Evolutionary conservation across 2,329 filamentous ascomycete genomes (phyloP), one percentile per base, ranked within the genome.

Genomic region (Amauroascus verrucosus): DNA sequence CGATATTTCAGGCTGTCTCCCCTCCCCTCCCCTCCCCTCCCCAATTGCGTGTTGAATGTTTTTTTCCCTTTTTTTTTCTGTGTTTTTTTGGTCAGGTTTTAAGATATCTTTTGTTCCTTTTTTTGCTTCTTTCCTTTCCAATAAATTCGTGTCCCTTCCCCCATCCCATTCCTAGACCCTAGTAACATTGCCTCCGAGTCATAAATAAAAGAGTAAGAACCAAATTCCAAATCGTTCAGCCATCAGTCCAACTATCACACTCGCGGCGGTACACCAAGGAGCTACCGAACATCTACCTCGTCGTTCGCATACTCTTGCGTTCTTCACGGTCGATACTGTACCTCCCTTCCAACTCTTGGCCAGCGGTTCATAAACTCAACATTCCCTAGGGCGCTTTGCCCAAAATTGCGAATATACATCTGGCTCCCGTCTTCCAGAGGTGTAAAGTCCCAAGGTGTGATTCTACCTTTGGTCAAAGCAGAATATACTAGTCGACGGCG

Each of bases 401-500:
- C 67, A 51, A 69, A 67, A 62, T 72, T 72, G 48, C 90, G 86
- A 62, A 96, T 94, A 69, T 91, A 94, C 70, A 86, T 86, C 60
- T 56, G 59, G 56, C 67, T 67, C 6, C 65, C 66, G 58, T 70
- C 65, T 47, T 73, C 62, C 51, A 77, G 71, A 0, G 88, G 88
- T 71, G 90, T 80, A 70, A 85, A 86, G 69, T 96, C 90, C 90
- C 90, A 96, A 65, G 82, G 80, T 37, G 86, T 85, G 61, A 87
- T 88, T 33, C 75, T 75, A 53, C 89, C 90, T 67, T 83, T 72
- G 65, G 82, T 86, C 58, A 96, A 75, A 0, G 90, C 87, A 38
- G 79, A 80, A 83, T 88, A 94, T 24, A 88, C 85, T 7, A 95
- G 71, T 48, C 84, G 79, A 13, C 90, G 80, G 64, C 84, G 83